Evolutionary conservation across 2,329 filamentous ascomycete genomes (phyloP).

Genomic region (Conoideocrella luteorostrata): DNA sequence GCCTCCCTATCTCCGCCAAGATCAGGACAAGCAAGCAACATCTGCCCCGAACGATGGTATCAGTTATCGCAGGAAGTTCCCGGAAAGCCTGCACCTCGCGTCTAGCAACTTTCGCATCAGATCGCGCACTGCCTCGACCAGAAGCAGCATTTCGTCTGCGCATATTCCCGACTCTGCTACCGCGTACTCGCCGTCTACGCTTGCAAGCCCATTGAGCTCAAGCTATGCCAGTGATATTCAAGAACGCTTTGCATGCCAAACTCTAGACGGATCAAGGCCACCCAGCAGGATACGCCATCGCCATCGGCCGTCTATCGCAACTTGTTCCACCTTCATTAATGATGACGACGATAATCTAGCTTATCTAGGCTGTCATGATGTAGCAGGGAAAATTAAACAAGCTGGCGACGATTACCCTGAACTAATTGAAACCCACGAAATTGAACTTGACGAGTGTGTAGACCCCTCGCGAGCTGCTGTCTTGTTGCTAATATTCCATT

Average conservation of each 20-base stretch:
- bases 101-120: slow-evolving; percentile 23
- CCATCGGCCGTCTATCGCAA: slow-evolving; percentile 26
- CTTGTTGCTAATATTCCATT: no score
- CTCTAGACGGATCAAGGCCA: slow-evolving; percentile 18
- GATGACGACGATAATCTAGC: slow-evolving; percentile 26
- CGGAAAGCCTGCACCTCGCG: slow-evolving; percentile 24
- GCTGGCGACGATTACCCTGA: background rate
- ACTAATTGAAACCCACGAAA: background rate
- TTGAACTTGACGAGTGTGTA: no score
- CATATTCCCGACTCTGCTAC: slow-evolving; percentile 33
- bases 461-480: no score
- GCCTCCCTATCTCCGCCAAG: slow-evolving; percentile 9
- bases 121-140: slow-evolving; percentile 30
- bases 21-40: slow-evolving; percentile 14
- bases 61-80: slow-evolving; percentile 18
- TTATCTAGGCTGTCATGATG: slow-evolving; percentile 20
- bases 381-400: slow-evolving; percentile 1
- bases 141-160: slow-evolving; percentile 31
- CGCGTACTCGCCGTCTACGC: slow-evolving; percentile 27
- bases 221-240: slow-evolving; percentile 28
- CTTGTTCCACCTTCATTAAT: slow-evolving; percentile 32
- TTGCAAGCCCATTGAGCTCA: slow-evolving; percentile 30
- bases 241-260: slow-evolving; percentile 23
- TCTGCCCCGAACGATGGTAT: slow-evolving; percentile 13
- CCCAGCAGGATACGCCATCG: slow-evolving; percentile 25